A percentile compares a stretch with the other conserved stretches of the same genome.
Evolutionary conservation across 1,284 basidiomycete genomes (phyloP).

Genomic region (Inonotus obliquus): DNA sequence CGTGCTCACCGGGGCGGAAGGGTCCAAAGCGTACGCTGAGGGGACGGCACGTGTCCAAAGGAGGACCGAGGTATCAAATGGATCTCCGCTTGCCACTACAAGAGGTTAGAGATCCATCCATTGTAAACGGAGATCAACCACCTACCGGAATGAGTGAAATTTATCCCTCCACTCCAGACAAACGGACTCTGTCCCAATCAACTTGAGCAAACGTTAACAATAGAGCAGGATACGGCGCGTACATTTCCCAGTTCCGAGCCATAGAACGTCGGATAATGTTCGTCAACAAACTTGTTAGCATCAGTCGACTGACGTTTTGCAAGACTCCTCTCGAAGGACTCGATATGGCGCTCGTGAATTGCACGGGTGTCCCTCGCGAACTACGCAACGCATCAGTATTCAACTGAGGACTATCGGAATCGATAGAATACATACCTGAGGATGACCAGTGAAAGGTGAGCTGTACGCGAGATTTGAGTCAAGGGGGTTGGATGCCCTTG

Average conservation of each 20-base stretch:
- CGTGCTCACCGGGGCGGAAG: conserved; percentile 23
- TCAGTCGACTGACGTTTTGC: conserved; percentile 36
- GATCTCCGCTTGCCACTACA: conserved; percentile 40
- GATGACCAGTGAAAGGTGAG: conserved; percentile 42
- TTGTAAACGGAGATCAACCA: background rate
- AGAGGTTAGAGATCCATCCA: background rate
- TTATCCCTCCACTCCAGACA: conserved; percentile 49
- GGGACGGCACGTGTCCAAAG: conserved; percentile 60
- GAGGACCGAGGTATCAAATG: conserved; percentile 53
- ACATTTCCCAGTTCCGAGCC: conserved; percentile 50
- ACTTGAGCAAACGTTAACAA: background rate
- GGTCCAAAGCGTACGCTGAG: conserved; percentile 18
- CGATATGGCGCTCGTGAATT: conserved; percentile 37
- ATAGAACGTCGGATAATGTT: conserved; percentile 52
- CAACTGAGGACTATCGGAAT: background rate
- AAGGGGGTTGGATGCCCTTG: conserved; percentile 23
- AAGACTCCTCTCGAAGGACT: conserved; percentile 21
- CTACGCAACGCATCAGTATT: conserved; percentile 25
- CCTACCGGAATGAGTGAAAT: conserved; percentile 42
- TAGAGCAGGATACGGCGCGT: conserved; percentile 17
- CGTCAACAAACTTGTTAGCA: conserved; percentile 39
- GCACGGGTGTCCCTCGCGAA: conserved; percentile 36
- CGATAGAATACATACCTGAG: conserved; percentile 30
- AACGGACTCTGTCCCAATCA: conserved; percentile 37
- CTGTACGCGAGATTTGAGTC: conserved; percentile 45